These are phyloP conservation scores for Glebionis coronaria DNA, from an alignment of 129 eudicot species.

Conservation along the genomic window DNA sequence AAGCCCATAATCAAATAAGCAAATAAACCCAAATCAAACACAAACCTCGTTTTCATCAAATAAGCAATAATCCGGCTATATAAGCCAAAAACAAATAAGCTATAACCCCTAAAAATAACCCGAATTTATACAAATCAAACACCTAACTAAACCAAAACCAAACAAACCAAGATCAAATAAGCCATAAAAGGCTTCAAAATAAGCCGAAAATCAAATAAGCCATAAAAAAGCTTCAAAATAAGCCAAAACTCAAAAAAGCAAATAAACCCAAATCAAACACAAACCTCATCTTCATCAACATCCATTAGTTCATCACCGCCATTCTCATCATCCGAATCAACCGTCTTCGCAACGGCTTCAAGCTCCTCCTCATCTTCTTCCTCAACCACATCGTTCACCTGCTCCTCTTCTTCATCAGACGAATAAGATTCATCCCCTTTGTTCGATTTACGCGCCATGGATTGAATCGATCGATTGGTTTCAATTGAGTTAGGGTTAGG, in stretches of 20 bases:
- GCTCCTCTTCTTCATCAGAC: conserved; percentile 75
- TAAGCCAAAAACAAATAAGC: no score
- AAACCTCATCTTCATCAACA: conserved; percentile 59
- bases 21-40: conserved; percentile 10
- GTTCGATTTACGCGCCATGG: conserved; percentile 69
- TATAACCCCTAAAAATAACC: no score
- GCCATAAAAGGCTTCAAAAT: no score
- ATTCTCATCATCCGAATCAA: conserved; percentile 55
- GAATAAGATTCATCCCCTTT: conserved; percentile 42
- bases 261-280: conserved; percentile 9
- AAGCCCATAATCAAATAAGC: no score
- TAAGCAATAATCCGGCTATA: no score
- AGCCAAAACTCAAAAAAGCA: no score
- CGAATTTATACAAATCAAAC: no score
- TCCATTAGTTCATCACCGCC: conserved; percentile 40
- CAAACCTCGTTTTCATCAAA: conserved; percentile 67
- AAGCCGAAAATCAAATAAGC: no score
- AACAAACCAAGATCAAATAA: no score
- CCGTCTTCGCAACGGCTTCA: conserved; percentile 85
- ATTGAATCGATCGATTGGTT: conserved; percentile 4
- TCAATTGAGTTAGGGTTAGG: conserved; percentile 35
- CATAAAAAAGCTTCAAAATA: no score
- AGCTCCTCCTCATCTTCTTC: conserved; percentile 87
- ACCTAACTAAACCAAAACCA: no score
- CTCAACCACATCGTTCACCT: conserved; percentile 37